These are phyloP conservation scores for Sporothrix sp. DNA, from an alignment of 2,329 filamentous ascomycete species.

Conservation along the genomic window DNA sequence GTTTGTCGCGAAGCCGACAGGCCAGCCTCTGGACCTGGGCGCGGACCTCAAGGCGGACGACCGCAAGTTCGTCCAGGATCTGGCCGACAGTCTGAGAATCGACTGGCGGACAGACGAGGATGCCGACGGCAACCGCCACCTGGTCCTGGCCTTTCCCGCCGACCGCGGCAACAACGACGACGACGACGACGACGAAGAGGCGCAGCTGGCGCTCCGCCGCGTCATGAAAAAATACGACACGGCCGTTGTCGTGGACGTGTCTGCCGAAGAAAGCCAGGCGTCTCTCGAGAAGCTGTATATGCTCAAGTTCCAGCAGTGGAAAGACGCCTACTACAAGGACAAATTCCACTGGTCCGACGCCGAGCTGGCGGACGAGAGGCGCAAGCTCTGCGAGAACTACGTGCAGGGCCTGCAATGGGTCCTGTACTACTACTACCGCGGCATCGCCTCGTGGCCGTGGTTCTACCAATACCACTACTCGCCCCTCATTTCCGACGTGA, in stretches of 20 bases:
- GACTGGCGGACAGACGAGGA: conserved; percentile 50
- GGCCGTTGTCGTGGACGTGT: conserved; percentile 72
- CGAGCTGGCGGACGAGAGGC: conserved; percentile 65
- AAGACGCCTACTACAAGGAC: conserved; percentile 80
- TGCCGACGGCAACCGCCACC: conserved; percentile 43
- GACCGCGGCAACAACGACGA: conserved; percentile 52
- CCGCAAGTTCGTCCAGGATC: conserved; percentile 83
- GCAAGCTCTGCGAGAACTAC: conserved; percentile 84
- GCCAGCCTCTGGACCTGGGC: conserved; percentile 62
- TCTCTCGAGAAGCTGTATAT: conserved; percentile 80
- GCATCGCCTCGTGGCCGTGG: conserved; percentile 98
- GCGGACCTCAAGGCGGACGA: conserved; percentile 67
- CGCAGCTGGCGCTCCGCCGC: conserved; percentile 69
- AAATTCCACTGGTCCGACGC: conserved; percentile 85
- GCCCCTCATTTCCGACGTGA: conserved; percentile 86
- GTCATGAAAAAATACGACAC: conserved; percentile 88
- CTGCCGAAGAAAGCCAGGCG: conserved; percentile 66
- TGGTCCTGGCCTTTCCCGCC: conserved; percentile 41
- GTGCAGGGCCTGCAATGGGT: conserved; percentile 98
- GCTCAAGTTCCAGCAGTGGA: conserved; percentile 84
- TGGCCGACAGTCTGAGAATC: conserved; percentile 55
- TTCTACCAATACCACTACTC: conserved; percentile 96
- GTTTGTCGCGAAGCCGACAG: conserved; percentile 62
- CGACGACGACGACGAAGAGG: conserved; percentile 73
- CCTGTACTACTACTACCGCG: conserved; percentile 93